Evolutionary conservation across 306 rosid species (phyloP).

Genomic region (Prunus dulcis): DNA sequence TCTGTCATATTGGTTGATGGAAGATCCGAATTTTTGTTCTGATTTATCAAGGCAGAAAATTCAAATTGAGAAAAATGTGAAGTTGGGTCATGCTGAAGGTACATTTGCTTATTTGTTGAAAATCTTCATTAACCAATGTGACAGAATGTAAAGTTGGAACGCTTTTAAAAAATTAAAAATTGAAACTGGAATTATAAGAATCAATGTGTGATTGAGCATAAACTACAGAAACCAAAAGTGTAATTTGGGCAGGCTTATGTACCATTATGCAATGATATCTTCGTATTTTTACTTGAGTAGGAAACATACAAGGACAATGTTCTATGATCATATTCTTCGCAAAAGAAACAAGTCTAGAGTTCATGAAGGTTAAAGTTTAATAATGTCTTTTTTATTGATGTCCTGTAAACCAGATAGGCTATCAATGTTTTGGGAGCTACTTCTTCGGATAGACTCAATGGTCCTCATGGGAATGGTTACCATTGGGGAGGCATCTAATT

Average conservation of each 20-base stretch:
- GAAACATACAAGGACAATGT: background rate
- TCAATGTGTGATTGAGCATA: background rate
- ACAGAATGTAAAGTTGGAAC: background rate
- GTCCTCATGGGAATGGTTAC: conserved; percentile 55
- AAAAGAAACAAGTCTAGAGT: background rate
- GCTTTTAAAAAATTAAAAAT: background rate
- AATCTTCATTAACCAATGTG: background rate
- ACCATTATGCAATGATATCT: background rate
- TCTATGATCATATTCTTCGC: conserved; percentile 5
- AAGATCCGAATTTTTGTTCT: background rate
- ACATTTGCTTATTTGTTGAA: background rate
- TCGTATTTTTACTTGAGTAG: background rate
- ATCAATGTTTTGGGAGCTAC: conserved; percentile 61
- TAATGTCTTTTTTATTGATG: conserved; percentile 24
- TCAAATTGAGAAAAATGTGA: background rate
- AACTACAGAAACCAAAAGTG: background rate
- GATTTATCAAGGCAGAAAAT: background rate
- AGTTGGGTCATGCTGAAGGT: background rate
- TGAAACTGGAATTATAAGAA: background rate
- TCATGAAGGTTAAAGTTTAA: conserved; percentile 12
- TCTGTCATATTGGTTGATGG: background rate
- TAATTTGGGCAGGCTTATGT: background rate
- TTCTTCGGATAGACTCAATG: conserved; percentile 84
- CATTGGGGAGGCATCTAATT: conserved; percentile 57
- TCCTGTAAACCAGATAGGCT: conserved; percentile 54